Evolutionary conservation across 306 rosid species (phyloP).

Genomic region (Sphenostylis stenocarpa): DNA sequence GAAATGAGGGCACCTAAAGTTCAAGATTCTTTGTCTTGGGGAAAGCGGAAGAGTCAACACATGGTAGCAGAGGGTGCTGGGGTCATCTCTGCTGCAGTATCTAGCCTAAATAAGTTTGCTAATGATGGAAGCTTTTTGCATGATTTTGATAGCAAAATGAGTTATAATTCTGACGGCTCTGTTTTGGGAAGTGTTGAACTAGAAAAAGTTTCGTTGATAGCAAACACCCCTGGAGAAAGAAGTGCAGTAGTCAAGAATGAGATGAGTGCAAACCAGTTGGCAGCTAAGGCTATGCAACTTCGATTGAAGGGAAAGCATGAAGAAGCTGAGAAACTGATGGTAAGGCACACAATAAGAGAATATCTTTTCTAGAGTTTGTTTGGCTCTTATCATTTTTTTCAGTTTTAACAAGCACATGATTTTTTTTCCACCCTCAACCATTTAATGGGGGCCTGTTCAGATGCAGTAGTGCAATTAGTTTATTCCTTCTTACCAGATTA

Average conservation of each 20-base stretch:
- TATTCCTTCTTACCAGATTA: not conserved
- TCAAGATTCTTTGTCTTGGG: conserved; percentile 78
- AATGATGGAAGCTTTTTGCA: conserved; percentile 74
- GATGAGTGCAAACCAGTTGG: conserved; percentile 86
- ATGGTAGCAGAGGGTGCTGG: conserved; percentile 49
- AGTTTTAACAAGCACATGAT: not conserved
- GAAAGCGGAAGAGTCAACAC: conserved; percentile 54
- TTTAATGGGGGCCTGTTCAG: not conserved
- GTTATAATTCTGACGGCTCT: conserved; percentile 40
- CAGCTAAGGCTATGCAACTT: conserved; percentile 96
- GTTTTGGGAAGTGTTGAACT: conserved; percentile 38
- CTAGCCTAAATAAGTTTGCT: conserved; percentile 72
- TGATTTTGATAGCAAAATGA: conserved; percentile 41
- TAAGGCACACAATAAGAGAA: conserved; percentile 36
- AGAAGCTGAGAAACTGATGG: conserved; percentile 85
- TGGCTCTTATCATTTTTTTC: not conserved
- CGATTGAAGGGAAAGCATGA: conserved; percentile 88
- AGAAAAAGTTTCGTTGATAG: conserved; percentile 35
- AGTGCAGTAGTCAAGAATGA: conserved; percentile 39
- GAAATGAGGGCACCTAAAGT: conserved; percentile 79
- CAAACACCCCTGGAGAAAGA: conserved; percentile 39
- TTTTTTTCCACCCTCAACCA: not conserved
- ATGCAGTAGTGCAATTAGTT: not conserved
- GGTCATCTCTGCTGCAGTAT: conserved; percentile 64
- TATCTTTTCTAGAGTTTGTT: not conserved